Percentiles rank a stretch among this genome's conserved stretches.
These are phyloP conservation scores for Lachnum nothofagi DNA, from an alignment of 2,329 filamentous ascomycete genomes.

Conservation along the genomic window DNA sequence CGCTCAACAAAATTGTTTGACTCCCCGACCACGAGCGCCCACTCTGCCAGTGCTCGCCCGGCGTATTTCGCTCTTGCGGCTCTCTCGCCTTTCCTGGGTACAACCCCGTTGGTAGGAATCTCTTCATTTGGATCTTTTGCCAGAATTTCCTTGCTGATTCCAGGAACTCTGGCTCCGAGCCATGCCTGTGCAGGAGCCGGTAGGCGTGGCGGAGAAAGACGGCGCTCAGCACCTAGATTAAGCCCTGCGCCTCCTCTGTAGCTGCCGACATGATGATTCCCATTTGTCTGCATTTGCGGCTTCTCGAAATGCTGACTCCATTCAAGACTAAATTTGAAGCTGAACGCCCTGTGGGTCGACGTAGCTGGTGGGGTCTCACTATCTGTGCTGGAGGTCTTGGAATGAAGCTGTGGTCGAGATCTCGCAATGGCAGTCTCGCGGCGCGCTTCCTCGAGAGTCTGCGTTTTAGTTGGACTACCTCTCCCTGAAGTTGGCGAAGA, in stretches of 20 bases:
- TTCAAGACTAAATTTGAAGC: conserved; percentile 71
- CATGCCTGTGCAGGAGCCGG: conserved; percentile 65
- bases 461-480: conserved; percentile 38
- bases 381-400: conserved; percentile 51
- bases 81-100: conserved; percentile 10
- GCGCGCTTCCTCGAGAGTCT: conserved; percentile 47
- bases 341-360: conserved; percentile 42
- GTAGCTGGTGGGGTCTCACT: conserved; percentile 50
- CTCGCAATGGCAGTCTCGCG: conserved; percentile 47
- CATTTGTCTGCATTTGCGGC: conserved; percentile 5
- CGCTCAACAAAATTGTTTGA: conserved; percentile 78
- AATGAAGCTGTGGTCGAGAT: conserved; percentile 35
- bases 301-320: conserved; percentile 49
- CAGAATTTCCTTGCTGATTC: conserved; percentile 23
- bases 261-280: background rate
- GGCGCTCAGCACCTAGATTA: conserved; percentile 41
- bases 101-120: background rate
- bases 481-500: conserved; percentile 6
- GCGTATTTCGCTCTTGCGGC: conserved; percentile 51
- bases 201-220: conserved; percentile 63
- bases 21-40: conserved; percentile 68
- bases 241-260: conserved; percentile 5
- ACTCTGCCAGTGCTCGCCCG: conserved; percentile 72
- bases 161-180: conserved; percentile 40
- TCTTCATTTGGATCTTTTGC: conserved; percentile 24